A percentile compares a stretch with the other conserved stretches of the same genome.
These are phyloP conservation scores for Cladosporium colombiae DNA, from an alignment of 2,329 filamentous ascomycete genomes.

Conservation along the genomic window DNA sequence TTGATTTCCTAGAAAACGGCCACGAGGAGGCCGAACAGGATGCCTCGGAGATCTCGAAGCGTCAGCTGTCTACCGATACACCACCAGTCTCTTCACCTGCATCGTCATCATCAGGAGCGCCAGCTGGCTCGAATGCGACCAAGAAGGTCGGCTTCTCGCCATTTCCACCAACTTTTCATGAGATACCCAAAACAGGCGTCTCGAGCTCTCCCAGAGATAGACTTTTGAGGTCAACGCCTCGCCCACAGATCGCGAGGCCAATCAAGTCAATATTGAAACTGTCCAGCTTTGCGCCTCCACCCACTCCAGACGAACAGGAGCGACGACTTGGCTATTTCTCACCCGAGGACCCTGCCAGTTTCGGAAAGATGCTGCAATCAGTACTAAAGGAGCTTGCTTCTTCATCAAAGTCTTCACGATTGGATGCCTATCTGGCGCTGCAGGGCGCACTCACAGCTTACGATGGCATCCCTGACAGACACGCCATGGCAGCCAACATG, in stretches of 20 bases:
- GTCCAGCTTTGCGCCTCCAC: slow-evolving; percentile 45
- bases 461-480: slow-evolving; percentile 74
- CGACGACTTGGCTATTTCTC: slow-evolving; percentile 45
- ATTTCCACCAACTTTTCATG: slow-evolving; percentile 52
- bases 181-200: slow-evolving; percentile 26
- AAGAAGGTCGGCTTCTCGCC: slow-evolving; percentile 67
- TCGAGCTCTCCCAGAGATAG: slow-evolving; percentile 48
- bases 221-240: slow-evolving; percentile 40
- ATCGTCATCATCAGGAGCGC: slow-evolving; percentile 35
- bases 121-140: slow-evolving; percentile 38
- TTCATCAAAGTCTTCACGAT: slow-evolving; percentile 67
- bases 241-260: slow-evolving; percentile 55
- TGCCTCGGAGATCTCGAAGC: slow-evolving; percentile 3
- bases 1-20: slow-evolving; percentile 45
- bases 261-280: slow-evolving; percentile 82
- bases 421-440: slow-evolving; percentile 86
- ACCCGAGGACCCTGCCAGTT: slow-evolving; percentile 56
- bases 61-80: slow-evolving; percentile 22
- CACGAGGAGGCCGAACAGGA: slow-evolving; percentile 27
- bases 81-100: slow-evolving; percentile 31
- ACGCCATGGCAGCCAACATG: slow-evolving; percentile 74
- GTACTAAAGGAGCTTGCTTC: slow-evolving; percentile 78
- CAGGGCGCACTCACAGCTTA: slow-evolving; percentile 76
- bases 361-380: slow-evolving; percentile 82
- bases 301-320: slow-evolving; percentile 40